These are phyloP conservation scores for Leccinum rimulosum DNA, from an alignment of 768 basidiomycete species.

Conservation along the genomic window DNA sequence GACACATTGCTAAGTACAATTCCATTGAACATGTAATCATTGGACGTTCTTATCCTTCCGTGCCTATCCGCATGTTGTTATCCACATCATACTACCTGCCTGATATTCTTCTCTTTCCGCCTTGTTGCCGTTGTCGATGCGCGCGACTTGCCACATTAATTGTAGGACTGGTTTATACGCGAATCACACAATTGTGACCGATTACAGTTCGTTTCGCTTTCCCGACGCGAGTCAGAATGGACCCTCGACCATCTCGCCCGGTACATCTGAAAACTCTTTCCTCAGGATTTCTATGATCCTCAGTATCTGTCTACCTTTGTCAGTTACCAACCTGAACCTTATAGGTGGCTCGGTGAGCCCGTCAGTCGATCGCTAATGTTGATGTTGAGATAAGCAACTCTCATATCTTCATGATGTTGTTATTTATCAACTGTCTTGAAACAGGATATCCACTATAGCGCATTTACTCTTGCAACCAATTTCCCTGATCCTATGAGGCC, in stretches of 20 bases:
- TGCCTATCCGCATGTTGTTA: not conserved
- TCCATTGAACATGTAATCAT: slow-evolving; percentile 49
- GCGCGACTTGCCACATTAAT: not conserved
- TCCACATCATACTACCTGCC: not conserved
- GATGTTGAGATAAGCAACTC: not conserved
- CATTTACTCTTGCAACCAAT: not conserved
- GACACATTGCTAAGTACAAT: not conserved
- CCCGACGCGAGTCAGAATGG: not conserved
- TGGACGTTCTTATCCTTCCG: slow-evolving; percentile 54
- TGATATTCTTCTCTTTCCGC: not conserved
- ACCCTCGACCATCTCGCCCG: not conserved
- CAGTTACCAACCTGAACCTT: slow-evolving; percentile 59
- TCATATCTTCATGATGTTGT: not conserved
- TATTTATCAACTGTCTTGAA: not conserved
- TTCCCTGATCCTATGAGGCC: slow-evolving; percentile 7
- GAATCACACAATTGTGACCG: slow-evolving; percentile 68
- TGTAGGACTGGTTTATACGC: slow-evolving; percentile 81
- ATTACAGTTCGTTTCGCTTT: not conserved
- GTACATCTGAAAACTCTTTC: not conserved
- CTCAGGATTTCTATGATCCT: slow-evolving; percentile 87
- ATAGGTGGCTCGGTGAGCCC: slow-evolving; percentile 89
- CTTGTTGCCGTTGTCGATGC: not conserved
- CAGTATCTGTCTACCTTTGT: slow-evolving; percentile 54
- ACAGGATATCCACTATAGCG: not conserved
- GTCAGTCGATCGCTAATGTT: slow-evolving; percentile 38